Evolutionary conservation across 208 protist species (phyloP), one percentile per base, ranked within the genome.

Genomic region (Angomonas deanei): DNA sequence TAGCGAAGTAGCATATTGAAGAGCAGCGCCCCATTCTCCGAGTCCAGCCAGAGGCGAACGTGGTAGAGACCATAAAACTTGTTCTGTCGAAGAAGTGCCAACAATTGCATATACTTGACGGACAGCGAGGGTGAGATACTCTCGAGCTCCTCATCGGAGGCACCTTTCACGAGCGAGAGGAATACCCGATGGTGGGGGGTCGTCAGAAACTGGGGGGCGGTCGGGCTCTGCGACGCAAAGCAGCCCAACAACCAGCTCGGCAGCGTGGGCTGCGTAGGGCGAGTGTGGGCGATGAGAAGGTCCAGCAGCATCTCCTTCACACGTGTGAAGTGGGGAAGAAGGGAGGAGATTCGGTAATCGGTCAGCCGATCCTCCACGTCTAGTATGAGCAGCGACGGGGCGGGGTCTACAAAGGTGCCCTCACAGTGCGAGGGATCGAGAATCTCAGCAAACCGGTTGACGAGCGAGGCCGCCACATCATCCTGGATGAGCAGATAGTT

Each of bases 71-170:
- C 78, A 36, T 84, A 77, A 30, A 87, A 78, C 23, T 70, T 61
- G 65, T 92, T 90, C 6, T 79, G 66, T 26, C 83, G 78, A 10
- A 92, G 75, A 33, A 84, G 64, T 56, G 88, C 91, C 19, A 95
- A 54, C 39, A 93, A 64, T 60, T 85, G 85, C 31, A 88, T 77
- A 66, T 87, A 96, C 76, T 91, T 90, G 21, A 95, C 73, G n/a
- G 85, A 67, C 21, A 93, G 77, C 30, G 68, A 64, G 10, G 86
- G 82, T 61, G 77, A 61, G 31, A n/a, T 50, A 6, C 58, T 50
- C 56, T 90, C 86, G 2, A 93, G 42, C n/a, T 66, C 49, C 11
- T 0, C 17, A 48, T 65, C 78, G 47, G 66, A 74, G 0, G 84
- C 86, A 26, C 86, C 90, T n/a, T 63, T 64, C 55, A 96, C 74